phyloP scores from a whole-genome alignment of 2,329 filamentous ascomycete species.

The Tricladium varicosporioides region DNA sequence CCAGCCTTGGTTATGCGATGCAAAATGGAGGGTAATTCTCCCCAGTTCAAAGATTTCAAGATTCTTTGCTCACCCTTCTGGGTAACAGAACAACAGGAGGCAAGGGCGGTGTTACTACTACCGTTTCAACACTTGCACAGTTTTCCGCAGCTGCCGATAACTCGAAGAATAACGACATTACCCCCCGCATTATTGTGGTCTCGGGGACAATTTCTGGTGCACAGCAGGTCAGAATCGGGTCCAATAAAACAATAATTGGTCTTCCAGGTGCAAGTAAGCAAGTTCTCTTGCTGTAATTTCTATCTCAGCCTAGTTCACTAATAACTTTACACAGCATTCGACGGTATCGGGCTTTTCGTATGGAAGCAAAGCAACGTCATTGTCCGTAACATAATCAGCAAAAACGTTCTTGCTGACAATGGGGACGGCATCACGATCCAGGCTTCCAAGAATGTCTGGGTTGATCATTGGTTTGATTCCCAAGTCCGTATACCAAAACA shows the following conservation, averaged over 20 bases:
- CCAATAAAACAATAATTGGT: constrained; percentile 50
- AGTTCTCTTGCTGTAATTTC: neutral
- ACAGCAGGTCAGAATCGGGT: constrained; percentile 22
- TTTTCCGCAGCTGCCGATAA: constrained; percentile 38
- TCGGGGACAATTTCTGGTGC: constrained; percentile 34
- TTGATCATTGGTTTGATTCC: constrained; percentile 38
- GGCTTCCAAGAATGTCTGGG: constrained; percentile 46
- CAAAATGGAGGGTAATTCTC: constrained; percentile 42
- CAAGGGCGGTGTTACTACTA: constrained; percentile 42
- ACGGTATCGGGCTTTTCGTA: constrained; percentile 47
- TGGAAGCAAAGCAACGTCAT: constrained; percentile 52
- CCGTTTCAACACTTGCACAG: constrained; percentile 43
- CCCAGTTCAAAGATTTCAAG: neutral
- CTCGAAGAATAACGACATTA: constrained; percentile 41
- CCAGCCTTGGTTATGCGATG: constrained; percentile 43
- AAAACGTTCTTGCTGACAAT: constrained; percentile 43
- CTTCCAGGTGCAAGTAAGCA: constrained; percentile 38
- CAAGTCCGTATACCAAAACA: neutral
- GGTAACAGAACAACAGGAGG: constrained; percentile 42
- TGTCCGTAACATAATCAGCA: constrained; percentile 53
- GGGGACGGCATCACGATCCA: constrained; percentile 53
- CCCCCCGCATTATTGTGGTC: constrained; percentile 43
- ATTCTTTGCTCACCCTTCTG: neutral
- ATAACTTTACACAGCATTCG: constrained; percentile 33
- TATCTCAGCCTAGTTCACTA: neutral